Base-by-base conservation (phyloP, 495 filamentous ascomycete species). In the Echria macrotheca region DNA sequence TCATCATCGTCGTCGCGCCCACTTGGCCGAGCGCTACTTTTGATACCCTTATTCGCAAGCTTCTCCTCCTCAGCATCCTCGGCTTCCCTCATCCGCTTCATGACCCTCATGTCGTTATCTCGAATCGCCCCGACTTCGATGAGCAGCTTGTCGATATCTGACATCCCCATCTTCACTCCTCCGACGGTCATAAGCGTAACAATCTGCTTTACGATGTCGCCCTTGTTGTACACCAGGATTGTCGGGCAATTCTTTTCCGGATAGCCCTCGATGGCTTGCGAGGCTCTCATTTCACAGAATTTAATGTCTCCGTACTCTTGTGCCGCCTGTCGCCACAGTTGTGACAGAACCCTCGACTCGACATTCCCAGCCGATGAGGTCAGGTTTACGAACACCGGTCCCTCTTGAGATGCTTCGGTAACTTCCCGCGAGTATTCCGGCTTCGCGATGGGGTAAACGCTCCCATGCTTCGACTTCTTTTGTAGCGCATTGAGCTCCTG, bases 181-280 rank as follows among this genome's bases (percentile, higher is more conserved):
- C 79, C 77, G 29, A 96, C 60, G 54, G 89, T 87, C 57, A 78
- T 79, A 53, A 99, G 72, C 17, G 89, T 96, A 5, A 99, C 82
- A 50, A 95, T 65, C 65, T 96, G 91, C 65, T 78, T 88, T 59
- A 80, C 78, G 44, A 99, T 94, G 67, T 97, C 89, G 15, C 88
- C 89, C 54, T 96, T 86, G 59, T 82, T 82, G 60, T 97, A 99
- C 0, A 95, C 79, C 47, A 99, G 68, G 24, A 99, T 91, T 5
- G 93, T 99, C 7, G 93, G 93, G 40, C 89, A 94, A 60, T 96
- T 97, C 44, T 77, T 76, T 61, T 97, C 94, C 12, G 93, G 93
- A 64, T 97, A 99, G 17, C 85, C 85, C 69, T 97, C 93, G 58
- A 99, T 96, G 49, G 93, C 95, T 78, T 95, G 83, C 60, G 90